Conservation (phyloP, 2,329 filamentous ascomycete genomes). For the Exophiala viscosa region DNA sequence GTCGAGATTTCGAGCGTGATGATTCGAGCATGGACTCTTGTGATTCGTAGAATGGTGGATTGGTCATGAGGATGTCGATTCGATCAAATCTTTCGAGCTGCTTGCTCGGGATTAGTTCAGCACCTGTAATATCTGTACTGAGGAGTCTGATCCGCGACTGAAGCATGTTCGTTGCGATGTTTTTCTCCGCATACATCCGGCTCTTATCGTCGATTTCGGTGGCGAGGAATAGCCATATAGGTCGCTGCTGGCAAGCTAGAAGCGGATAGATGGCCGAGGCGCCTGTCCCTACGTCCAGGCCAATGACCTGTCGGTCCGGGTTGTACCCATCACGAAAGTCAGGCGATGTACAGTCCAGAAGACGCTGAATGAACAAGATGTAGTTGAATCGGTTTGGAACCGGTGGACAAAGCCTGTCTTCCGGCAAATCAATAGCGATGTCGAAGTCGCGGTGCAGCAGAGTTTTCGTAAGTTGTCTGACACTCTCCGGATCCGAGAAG, state of each 20-base stretch:
- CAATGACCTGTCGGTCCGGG: constrained; percentile 55
- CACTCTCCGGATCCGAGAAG: constrained; percentile 72
- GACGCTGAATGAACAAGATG: constrained; percentile 77
- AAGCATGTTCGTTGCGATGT: constrained; percentile 65
- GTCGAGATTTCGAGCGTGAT: constrained; percentile 61
- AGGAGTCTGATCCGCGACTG: constrained; percentile 62
- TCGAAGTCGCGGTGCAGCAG: constrained; percentile 73
- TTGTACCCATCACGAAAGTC: constrained; percentile 51
- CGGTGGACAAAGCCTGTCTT: constrained; percentile 80
- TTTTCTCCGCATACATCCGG: constrained; percentile 61
- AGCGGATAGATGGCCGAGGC: constrained; percentile 90
- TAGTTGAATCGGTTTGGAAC: constrained; percentile 70
- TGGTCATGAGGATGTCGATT: constrained; percentile 85
- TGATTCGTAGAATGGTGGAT: constrained; percentile 90
- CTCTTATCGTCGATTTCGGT: constrained; percentile 77
- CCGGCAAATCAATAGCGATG: constrained; percentile 65
- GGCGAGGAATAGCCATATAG: constrained; percentile 67
- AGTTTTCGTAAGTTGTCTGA: constrained; percentile 71
- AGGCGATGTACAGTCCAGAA: constrained; percentile 67
- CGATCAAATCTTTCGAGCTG: constrained; percentile 35
- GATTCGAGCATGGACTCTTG: constrained; percentile 63
- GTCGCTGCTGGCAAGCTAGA: constrained; percentile 66
- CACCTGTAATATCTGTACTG: constrained; percentile 42
- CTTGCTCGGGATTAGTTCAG: constrained; percentile 58
- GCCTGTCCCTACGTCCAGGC: constrained; percentile 85